Conservation (phyloP, 2,329 filamentous ascomycete species). For the Macrophomina phaseolina region DNA sequence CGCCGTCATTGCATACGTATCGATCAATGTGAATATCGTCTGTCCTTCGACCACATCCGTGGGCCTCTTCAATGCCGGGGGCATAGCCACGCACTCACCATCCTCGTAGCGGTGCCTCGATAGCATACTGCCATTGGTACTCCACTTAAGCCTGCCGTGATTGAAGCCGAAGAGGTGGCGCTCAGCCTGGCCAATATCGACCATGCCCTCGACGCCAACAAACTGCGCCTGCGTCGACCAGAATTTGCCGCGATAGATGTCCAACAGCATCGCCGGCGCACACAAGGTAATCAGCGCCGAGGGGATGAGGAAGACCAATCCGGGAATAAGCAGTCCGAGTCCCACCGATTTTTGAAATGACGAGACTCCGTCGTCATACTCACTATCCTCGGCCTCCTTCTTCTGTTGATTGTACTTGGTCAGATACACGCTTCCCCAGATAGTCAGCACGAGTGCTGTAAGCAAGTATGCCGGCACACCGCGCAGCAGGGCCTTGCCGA, state of each 20-base stretch:
- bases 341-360: background rate
- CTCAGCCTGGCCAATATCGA: constrained; percentile 40
- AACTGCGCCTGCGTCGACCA: constrained; percentile 19
- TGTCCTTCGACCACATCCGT: background rate
- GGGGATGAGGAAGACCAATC: background rate
- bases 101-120: constrained; percentile 33
- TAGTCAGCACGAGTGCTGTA: background rate
- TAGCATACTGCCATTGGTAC: constrained; percentile 33
- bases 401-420: background rate
- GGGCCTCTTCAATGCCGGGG: background rate
- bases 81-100: constrained; percentile 30
- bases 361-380: background rate
- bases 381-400: background rate
- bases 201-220: constrained; percentile 44
- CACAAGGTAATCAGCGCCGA: background rate
- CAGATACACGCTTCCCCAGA: background rate
- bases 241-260: constrained; percentile 23
- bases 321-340: background rate
- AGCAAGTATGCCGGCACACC: background rate
- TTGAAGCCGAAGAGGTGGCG: constrained; percentile 40
- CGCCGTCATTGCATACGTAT: constrained; percentile 48
- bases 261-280: constrained; percentile 9
- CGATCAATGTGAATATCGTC: constrained; percentile 45
- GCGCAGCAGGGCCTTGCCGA: constrained; percentile 7
- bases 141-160: constrained; percentile 39